Evolutionary conservation across 2,329 filamentous ascomycete species (phyloP).

Genomic region (Immersiporthe knoxdaviesiana): DNA sequence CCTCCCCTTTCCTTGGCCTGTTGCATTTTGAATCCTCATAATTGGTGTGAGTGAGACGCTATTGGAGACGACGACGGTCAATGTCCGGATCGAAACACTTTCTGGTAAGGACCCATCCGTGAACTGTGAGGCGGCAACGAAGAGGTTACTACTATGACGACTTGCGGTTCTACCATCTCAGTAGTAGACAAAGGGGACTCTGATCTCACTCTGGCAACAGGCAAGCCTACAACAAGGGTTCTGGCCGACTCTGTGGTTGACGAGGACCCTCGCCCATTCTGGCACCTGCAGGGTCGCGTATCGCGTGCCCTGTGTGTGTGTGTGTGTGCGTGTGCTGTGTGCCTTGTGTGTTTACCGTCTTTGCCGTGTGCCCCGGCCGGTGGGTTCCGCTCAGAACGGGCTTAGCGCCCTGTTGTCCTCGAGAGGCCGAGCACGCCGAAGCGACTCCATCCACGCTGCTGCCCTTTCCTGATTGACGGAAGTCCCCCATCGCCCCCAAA

Average conservation of each 20-base stretch:
- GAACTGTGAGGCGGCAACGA: background rate
- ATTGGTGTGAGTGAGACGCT: background rate
- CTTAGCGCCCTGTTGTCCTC: conserved; percentile 13
- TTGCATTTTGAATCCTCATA: background rate
- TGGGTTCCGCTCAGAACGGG: conserved; percentile 13
- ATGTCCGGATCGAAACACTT: conserved; percentile 18
- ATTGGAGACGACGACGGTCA: conserved; percentile 11
- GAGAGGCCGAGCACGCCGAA: conserved; percentile 25
- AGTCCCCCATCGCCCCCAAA: conserved; percentile 1
- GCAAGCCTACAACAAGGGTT: background rate
- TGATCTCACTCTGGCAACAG: background rate
- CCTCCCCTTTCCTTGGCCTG: background rate
- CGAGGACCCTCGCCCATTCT: background rate
- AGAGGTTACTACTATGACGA: too few relatives aligned
- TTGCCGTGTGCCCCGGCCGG: conserved; percentile 19
- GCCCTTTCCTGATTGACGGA: conserved; percentile 21
- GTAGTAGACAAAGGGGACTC: background rate
- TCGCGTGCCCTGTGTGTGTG: too few relatives aligned
- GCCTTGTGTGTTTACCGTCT: conserved; percentile 15
- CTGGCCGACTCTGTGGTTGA: conserved; percentile 6
- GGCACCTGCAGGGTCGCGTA: too few relatives aligned
- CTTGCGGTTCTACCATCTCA: background rate
- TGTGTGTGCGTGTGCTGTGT: too few relatives aligned
- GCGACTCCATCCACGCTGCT: conserved; percentile 17
- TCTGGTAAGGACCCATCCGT: background rate